These are phyloP conservation scores for Candida palmyrensis DNA, from an alignment of 805 yeast genomes.

Conservation along the genomic window DNA sequence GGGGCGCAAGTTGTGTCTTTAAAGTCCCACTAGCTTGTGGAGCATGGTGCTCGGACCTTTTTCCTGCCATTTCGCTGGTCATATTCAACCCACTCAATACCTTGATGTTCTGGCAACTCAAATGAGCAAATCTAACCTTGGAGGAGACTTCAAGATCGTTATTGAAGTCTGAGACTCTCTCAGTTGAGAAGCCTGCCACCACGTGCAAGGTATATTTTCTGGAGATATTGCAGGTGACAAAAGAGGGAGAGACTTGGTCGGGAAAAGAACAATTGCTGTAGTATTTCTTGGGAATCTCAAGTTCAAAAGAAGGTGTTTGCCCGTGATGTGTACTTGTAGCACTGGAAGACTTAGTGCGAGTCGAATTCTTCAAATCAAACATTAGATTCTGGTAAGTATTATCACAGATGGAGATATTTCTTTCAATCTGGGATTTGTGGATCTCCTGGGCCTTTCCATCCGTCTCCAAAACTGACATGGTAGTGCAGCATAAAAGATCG, in stretches of 20 bases:
- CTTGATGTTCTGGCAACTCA: conserved; percentile 25
- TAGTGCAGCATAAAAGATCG: conserved; percentile 23
- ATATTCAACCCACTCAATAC: conserved; percentile 15
- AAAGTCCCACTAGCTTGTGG: too few species aligned
- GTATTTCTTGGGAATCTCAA: conserved; percentile 39
- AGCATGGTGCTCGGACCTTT: too few species aligned
- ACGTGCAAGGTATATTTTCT: conserved; percentile 14
- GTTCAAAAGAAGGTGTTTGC: conserved; percentile 24
- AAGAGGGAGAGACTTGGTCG: conserved; percentile 46
- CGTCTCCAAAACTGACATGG: conserved; percentile 18
- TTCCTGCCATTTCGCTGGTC: too few species aligned
- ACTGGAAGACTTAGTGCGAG: conserved; percentile 18
- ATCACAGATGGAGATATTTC: conserved; percentile 22
- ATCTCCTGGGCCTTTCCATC: conserved; percentile 16
- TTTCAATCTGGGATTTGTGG: conserved; percentile 23
- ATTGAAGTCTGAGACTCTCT: conserved; percentile 15
- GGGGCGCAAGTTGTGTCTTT: too few species aligned
- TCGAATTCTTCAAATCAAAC: conserved; percentile 35
- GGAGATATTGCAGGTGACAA: conserved; percentile 46
- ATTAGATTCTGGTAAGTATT: conserved; percentile 29
- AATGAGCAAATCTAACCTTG: conserved; percentile 24
- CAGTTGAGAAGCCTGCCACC: conserved; percentile 21
- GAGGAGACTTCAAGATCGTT: conserved; percentile 10
- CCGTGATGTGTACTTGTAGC: conserved; percentile 8
- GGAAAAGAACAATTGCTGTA: conserved; percentile 42